These are phyloP conservation scores for Pugionium dolabratum DNA, from an alignment of 345 rosid genomes.

Conservation along the genomic window DNA sequence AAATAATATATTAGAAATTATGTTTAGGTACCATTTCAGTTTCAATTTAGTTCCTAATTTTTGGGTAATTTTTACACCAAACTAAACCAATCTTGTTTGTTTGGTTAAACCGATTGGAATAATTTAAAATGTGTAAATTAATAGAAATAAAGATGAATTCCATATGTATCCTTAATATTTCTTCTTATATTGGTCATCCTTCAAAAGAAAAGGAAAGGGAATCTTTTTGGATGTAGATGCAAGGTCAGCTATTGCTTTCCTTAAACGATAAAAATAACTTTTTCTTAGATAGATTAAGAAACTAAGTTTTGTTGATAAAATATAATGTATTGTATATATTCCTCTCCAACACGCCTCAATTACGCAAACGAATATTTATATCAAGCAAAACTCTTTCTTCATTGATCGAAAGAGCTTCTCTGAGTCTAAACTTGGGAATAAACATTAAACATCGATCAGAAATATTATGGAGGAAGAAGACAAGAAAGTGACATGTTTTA, in stretches of 20 bases:
- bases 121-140: neutral
- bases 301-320: neutral
- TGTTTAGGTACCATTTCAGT: neutral
- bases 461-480: slow-evolving; percentile 35
- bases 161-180: neutral
- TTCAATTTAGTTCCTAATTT: neutral
- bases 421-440: slow-evolving; percentile 15
- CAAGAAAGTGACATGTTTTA: slow-evolving; percentile 36
- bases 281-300: slow-evolving; percentile 1
- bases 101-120: slow-evolving; percentile 12
- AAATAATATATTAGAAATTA: too few relatives aligned
- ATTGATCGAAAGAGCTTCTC: slow-evolving; percentile 20
- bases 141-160: neutral
- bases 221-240: slow-evolving; percentile 3
- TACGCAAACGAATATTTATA: slow-evolving; percentile 12
- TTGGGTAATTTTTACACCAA: neutral
- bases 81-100: slow-evolving; percentile 1
- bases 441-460: slow-evolving; percentile 9
- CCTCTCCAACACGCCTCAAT: slow-evolving; percentile 25
- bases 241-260: slow-evolving; percentile 32
- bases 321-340: slow-evolving; percentile 10
- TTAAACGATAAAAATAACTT: slow-evolving; percentile 26
- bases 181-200: neutral
- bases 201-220: neutral
- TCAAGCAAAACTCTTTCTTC: neutral